A percentile compares a stretch with the other conserved stretches of the same genome.
These are phyloP conservation scores for Monoraphidium neglectum DNA, from an alignment of 139 green algal genomes.

Conservation along the genomic window DNA sequence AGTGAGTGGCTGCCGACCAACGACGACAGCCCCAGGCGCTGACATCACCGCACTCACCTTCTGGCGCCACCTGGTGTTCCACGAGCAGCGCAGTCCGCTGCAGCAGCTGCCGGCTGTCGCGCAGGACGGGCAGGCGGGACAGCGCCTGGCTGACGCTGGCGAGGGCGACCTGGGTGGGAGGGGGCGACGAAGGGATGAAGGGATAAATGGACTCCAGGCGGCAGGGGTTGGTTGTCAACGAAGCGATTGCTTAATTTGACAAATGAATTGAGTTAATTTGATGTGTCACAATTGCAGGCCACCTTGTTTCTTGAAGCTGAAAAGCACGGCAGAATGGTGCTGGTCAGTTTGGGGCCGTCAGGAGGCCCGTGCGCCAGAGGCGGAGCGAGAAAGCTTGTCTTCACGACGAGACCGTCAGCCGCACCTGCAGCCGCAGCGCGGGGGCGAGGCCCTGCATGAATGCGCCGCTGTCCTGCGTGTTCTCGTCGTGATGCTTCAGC, in stretches of 20 bases:
- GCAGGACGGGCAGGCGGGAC: constrained; percentile 6
- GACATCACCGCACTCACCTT: neutral
- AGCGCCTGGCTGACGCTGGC: neutral
- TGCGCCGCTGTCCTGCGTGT: neutral
- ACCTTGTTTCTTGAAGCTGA: too few species aligned
- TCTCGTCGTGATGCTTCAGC: constrained; percentile 12
- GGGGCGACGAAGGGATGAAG: too few species aligned
- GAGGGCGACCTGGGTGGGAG: constrained; percentile 6
- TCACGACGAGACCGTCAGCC: neutral
- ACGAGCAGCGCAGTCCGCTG: constrained; percentile 6
- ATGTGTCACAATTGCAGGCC: too few species aligned
- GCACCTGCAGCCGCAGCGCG: constrained; percentile 1
- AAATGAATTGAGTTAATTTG: too few species aligned
- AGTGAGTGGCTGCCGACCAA: neutral
- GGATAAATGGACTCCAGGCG: too few species aligned
- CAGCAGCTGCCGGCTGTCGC: constrained; percentile 15
- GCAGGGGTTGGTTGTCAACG: too few species aligned
- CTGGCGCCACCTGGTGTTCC: constrained; percentile 10
- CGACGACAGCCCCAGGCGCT: neutral
- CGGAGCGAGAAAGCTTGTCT: too few species aligned
- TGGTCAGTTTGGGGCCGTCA: too few species aligned
- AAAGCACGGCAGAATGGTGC: too few species aligned
- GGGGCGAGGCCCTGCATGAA: constrained; percentile 1
- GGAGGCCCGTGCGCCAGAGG: too few species aligned
- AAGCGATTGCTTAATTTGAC: too few species aligned